Base-by-base conservation (phyloP, 371 early-diverging fungal genomes). In the Haplosporangium sp. region DNA sequence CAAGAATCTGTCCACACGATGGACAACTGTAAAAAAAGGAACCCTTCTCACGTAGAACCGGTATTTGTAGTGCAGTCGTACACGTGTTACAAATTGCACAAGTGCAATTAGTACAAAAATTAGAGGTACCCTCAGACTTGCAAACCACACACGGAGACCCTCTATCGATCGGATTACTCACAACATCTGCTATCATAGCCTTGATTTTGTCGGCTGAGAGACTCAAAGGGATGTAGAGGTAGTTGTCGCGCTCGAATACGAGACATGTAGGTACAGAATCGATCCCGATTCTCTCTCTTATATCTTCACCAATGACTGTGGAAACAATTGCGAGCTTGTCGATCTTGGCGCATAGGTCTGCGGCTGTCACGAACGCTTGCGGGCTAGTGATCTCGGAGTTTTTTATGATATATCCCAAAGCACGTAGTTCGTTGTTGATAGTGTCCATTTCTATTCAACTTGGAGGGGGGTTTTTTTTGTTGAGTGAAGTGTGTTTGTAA, bases 201-300 rank as follows among this genome's bases (percentile, higher is more conserved):
- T 55, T 55, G 34, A 55, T 55, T 34, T 9, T 55, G 2, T 55
- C 55, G 8, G 27, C 55, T 27, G 55, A 55, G 55, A 5, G 0
- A 19, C 7, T 20, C 55, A 55, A 55, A 55, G 66, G 72, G 20
- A 71, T 13, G 48, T 50, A 60, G 47, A 37, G 4, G 60, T 67
- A 67, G 27, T 67, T 67, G 61, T 67, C 67, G 48, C 67, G 67
- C 39, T 67, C 67, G 45, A 67, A 27, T 45, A 67, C 60, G 60
- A 67, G 67, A 40, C 58, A 59, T 10, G 67, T 20, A 15, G 40
- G 35, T 27, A 27, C 27, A 17, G 39, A n/a, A 27, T 55, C 27
- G 27, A 58, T 40, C 37, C 67, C 67, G 27, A 67, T 38, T 20
- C 13, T 60, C 35, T 20, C 9, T 45, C 50, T 58, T 35, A 67